phyloP scores from a whole-genome alignment of 805 yeast species.

The Candida argentea region DNA sequence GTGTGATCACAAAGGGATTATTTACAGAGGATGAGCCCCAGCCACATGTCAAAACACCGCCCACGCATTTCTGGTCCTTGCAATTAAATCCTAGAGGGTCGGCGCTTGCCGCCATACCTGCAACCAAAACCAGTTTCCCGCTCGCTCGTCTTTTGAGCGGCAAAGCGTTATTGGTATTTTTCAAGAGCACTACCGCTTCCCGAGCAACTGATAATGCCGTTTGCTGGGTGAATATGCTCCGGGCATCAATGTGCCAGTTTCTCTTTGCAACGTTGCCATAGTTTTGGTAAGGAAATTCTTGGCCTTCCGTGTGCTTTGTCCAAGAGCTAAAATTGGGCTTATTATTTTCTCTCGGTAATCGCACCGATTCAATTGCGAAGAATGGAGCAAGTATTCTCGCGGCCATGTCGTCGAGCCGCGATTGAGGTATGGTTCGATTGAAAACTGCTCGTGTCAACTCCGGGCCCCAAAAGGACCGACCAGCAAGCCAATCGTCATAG shows the following conservation, averaged over 20 bases:
- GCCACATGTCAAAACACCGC: slow-evolving; percentile 48
- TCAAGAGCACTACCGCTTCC: slow-evolving; percentile 47
- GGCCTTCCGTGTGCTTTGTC: slow-evolving; percentile 48
- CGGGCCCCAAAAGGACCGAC: slow-evolving; percentile 50
- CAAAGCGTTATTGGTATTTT: slow-evolving; percentile 39
- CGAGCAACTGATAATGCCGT: slow-evolving; percentile 44
- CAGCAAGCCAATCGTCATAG: slow-evolving; percentile 43
- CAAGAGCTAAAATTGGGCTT: slow-evolving; percentile 48
- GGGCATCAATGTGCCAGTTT: slow-evolving; percentile 46
- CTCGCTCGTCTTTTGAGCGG: slow-evolving; percentile 41
- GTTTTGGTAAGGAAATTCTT: slow-evolving; percentile 41
- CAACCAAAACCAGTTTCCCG: slow-evolving; percentile 30
- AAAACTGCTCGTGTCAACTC: slow-evolving; percentile 43
- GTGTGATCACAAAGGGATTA: slow-evolving; percentile 48
- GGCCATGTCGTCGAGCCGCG: slow-evolving; percentile 53
- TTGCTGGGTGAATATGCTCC: slow-evolving; percentile 36
- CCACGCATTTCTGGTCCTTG: slow-evolving; percentile 40
- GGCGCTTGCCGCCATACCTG: slow-evolving; percentile 45
- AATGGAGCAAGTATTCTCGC: slow-evolving; percentile 49
- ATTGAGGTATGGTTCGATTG: slow-evolving; percentile 44
- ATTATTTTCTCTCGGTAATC: slow-evolving; percentile 30
- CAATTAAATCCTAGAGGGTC: slow-evolving; percentile 44
- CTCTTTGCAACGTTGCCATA: slow-evolving; percentile 44
- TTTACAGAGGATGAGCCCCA: slow-evolving; percentile 59
- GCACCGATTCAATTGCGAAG: slow-evolving; percentile 31